Evolutionary conservation across 352 stramenopile genomes (phyloP).

Genomic region (Phytophthora cryptogea): DNA sequence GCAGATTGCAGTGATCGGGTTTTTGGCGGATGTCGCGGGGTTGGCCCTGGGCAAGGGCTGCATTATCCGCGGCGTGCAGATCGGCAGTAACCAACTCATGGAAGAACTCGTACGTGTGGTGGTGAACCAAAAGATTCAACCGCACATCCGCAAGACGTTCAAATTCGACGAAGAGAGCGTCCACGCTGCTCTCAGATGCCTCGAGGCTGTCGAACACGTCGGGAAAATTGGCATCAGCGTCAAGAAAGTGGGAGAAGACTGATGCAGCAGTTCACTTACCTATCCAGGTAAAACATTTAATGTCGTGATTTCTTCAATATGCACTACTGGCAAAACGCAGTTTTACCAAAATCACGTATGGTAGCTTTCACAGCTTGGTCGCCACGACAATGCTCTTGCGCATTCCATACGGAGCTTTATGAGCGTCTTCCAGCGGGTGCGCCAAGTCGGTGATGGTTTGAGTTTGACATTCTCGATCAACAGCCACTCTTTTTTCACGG

Average conservation of each 20-base stretch:
- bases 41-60: slow-evolving; percentile 22
- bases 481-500: too few relatives aligned
- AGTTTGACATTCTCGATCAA: too few relatives aligned
- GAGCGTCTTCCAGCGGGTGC: too few relatives aligned
- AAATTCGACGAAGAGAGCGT: slow-evolving; percentile 21
- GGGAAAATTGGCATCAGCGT: slow-evolving; percentile 32
- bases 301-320: too few relatives aligned
- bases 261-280: too few relatives aligned
- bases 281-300: too few relatives aligned
- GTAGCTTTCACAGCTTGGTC: too few relatives aligned
- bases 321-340: too few relatives aligned
- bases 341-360: too few relatives aligned
- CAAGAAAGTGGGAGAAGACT: not conserved
- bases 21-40: slow-evolving; percentile 20
- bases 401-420: too few relatives aligned
- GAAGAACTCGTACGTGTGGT: slow-evolving; percentile 30
- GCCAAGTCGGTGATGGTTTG: too few relatives aligned
- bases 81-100: slow-evolving; percentile 29
- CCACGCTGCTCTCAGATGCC: slow-evolving; percentile 19
- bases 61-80: slow-evolving; percentile 25
- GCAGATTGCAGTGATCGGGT: slow-evolving; percentile 27
- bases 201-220: slow-evolving; percentile 23
- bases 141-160: slow-evolving; percentile 33
- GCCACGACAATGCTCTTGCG: too few relatives aligned
- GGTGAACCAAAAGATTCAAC: slow-evolving; percentile 22